A percentile compares a stretch with the other conserved stretches of the same genome.
phyloP scores from a whole-genome alignment of 225 moss, liverwort and hornwort species.

The Takakia lepidozioides region DNA sequence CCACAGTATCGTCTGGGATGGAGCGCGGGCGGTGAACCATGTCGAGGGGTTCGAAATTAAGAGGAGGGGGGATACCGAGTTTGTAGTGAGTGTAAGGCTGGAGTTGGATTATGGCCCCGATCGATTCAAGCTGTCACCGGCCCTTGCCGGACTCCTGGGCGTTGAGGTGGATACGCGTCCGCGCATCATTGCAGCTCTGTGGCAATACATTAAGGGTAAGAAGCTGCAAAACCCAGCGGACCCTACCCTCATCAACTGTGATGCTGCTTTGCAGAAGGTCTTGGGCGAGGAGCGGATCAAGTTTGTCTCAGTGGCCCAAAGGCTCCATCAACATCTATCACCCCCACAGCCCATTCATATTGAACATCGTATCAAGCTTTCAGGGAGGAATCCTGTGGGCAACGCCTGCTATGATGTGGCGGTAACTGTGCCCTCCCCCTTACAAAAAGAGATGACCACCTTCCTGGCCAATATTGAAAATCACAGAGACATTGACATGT shows the following conservation, averaged over 20 bases:
- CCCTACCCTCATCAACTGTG: slow-evolving; percentile 88
- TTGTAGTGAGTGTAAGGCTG: slow-evolving; percentile 70
- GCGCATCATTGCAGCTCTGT: slow-evolving; percentile 81
- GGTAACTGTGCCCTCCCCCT: slow-evolving; percentile 84
- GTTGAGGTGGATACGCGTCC: slow-evolving; percentile 97
- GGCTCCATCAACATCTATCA: slow-evolving; percentile 77
- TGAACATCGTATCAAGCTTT: slow-evolving; percentile 62
- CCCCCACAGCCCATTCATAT: slow-evolving; percentile 84
- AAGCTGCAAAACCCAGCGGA: slow-evolving; percentile 89
- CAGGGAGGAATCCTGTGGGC: slow-evolving; percentile 74
- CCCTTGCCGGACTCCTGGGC: slow-evolving; percentile 84
- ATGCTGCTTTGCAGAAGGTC: slow-evolving; percentile 66
- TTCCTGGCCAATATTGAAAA: slow-evolving; percentile 90
- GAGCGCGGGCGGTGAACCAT: slow-evolving; percentile 57
- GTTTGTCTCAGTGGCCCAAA: slow-evolving; percentile 73
- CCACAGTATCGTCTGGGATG: slow-evolving; percentile 87
- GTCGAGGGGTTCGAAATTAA: slow-evolving; percentile 99
- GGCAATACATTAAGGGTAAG: slow-evolving; percentile 99
- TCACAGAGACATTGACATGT: slow-evolving; percentile 81
- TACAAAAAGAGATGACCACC: slow-evolving; percentile 89
- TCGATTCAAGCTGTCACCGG: slow-evolving; percentile 73
- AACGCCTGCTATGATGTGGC: slow-evolving; percentile 95
- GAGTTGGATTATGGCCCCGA: slow-evolving; percentile 92
- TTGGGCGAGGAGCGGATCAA: slow-evolving; percentile 88
- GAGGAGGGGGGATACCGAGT: slow-evolving; percentile 90